A percentile compares a stretch with the other conserved stretches of the same genome.
Conservation (phyloP, 495 filamentous ascomycete species). For the Massariosphaeria phaeospora region DNA sequence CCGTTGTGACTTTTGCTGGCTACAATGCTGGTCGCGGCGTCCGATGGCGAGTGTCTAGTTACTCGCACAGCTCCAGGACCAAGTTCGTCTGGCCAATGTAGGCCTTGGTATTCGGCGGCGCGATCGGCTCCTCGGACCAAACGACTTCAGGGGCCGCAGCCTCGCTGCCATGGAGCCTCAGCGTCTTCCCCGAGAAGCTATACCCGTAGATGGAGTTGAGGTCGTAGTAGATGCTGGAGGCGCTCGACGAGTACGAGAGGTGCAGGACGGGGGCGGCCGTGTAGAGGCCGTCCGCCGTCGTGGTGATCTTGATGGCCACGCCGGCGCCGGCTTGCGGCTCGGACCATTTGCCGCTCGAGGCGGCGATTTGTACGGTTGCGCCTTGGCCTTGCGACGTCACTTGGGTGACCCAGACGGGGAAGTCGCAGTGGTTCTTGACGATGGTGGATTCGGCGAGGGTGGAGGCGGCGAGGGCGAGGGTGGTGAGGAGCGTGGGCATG, state of each 20-base stretch:
- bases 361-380: slow-evolving; percentile 40
- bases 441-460: slow-evolving; percentile 40
- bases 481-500: slow-evolving; percentile 2
- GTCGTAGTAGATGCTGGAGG: slow-evolving; percentile 46
- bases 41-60: too few species aligned
- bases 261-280: slow-evolving; percentile 47
- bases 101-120: background rate
- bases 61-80: slow-evolving; percentile 1
- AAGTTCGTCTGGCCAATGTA: slow-evolving; percentile 1
- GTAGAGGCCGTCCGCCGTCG: slow-evolving; percentile 47
- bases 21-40: background rate
- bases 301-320: slow-evolving; percentile 52
- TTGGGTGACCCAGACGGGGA: slow-evolving; percentile 51
- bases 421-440: slow-evolving; percentile 50
- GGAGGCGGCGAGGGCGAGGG: slow-evolving; percentile 3
- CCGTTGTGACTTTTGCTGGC: too few species aligned
- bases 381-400: slow-evolving; percentile 43
- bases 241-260: slow-evolving; percentile 51
- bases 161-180: background rate
- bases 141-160: background rate
- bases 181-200: background rate
- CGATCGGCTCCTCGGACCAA: background rate
- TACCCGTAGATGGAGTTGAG: background rate
- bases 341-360: slow-evolving; percentile 15
- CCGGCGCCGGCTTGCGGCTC: slow-evolving; percentile 39